Evolutionary conservation across 768 basidiomycete genomes (phyloP), one percentile per base, ranked within the genome.

Genomic region (Pisolithus sp.): DNA sequence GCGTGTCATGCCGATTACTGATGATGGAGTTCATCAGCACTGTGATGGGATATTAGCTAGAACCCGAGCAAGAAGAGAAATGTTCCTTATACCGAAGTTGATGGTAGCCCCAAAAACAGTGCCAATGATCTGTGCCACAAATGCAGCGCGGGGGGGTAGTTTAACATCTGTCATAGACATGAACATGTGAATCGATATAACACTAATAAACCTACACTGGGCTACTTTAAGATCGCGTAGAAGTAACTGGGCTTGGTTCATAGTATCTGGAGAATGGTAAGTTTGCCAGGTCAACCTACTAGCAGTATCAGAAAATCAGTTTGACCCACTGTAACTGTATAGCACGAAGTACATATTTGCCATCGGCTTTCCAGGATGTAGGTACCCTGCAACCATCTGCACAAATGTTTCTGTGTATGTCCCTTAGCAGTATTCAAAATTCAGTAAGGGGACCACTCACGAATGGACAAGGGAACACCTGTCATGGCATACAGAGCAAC

Each of bases 21-120:
- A 85, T 73, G 52, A 85, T 78, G 1, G 73, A 73, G 55, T 79
- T 81, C 81, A 82, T 82, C 48, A 85, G 58, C 41, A 82, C 76
- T 68, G 72, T 34, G 13, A 13, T 34, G 34, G 5, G 4, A 34
- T 15, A 59, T 73, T 73, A 48, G 73, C 58, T 2, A 73, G 57
- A 21, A 8, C 2, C 30, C 24, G 26, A 57, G 42, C 51, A 12
- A 18, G 6, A 37, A 34, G 10, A 20, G 46, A 37, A 20, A 3
- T 10, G 9, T 17, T 12, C 13, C 18, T 3, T 17, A 39, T 23
- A 76, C 77, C 53, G 49, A 73, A 79, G 60, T 76, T 77, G 45
- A 78, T 59, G 48, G 76, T 56, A 36, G 73, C 67, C 7, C 77
- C 82, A 31, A 85, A 66, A 40, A 85, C 64, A 6, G 81, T 78